A percentile compares a stretch with the other conserved stretches of the same genome.
phyloP scores from a whole-genome alignment of 306 rosid species.

The Delonix regia region DNA sequence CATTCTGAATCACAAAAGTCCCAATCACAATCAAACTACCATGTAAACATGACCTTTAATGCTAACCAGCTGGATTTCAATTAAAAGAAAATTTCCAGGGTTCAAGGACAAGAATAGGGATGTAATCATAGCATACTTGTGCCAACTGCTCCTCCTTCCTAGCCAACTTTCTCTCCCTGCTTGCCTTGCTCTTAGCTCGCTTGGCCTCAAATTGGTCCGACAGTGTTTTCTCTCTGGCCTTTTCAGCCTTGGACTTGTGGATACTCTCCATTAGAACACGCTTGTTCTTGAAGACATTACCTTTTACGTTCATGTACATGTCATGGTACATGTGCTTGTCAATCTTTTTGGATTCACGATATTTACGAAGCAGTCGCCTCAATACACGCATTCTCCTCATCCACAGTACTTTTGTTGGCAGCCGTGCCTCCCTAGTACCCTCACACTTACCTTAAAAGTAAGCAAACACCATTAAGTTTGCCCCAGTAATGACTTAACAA shows the following conservation, averaged over 20 bases:
- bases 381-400: slow-evolving; percentile 25
- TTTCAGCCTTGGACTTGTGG: slow-evolving; percentile 54
- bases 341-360: slow-evolving; percentile 13
- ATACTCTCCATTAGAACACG: slow-evolving; percentile 54
- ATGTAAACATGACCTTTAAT: background rate
- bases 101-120: background rate
- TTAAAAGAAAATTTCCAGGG: background rate
- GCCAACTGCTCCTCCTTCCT: slow-evolving; percentile 50
- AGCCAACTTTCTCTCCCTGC: slow-evolving; percentile 56
- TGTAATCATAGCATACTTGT: slow-evolving; percentile 32
- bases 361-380: slow-evolving; percentile 8
- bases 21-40: background rate
- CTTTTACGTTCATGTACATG: slow-evolving; percentile 52
- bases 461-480: background rate
- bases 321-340: slow-evolving; percentile 24
- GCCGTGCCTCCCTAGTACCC: slow-evolving; percentile 57
- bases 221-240: slow-evolving; percentile 53
- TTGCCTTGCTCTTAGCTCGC: slow-evolving; percentile 54
- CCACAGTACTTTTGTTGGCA: slow-evolving; percentile 40
- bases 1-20: background rate
- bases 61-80: background rate
- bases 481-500: background rate
- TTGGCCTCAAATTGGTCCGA: slow-evolving; percentile 55
- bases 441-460: slow-evolving; percentile 44
- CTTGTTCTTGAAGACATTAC: slow-evolving; percentile 56